Conservation (phyloP, 331 rosid species). For the Ulmus americana region DNA sequence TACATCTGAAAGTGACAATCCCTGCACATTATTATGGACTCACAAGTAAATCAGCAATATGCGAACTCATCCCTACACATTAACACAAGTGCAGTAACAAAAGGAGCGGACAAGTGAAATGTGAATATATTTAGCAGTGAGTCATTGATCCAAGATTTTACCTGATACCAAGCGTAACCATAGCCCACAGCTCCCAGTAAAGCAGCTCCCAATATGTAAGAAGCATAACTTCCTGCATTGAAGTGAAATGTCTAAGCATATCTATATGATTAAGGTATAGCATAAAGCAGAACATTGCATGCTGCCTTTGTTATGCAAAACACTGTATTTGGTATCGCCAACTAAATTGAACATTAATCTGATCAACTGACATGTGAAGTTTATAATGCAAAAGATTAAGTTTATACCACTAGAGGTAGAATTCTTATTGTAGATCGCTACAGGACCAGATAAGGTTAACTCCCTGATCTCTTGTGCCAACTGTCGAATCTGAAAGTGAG, state of each 20-base stretch:
- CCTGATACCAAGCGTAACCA: constrained; percentile 83
- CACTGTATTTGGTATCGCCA: background rate
- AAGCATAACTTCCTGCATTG: constrained; percentile 50
- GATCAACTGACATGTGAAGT: too few relatives aligned
- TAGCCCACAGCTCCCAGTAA: constrained; percentile 80
- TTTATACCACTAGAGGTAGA: constrained; percentile 50
- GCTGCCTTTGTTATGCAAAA: background rate
- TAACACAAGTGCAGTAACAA: constrained; percentile 9
- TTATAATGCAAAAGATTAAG: background rate
- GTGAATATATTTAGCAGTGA: background rate
- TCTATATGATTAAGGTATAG: background rate
- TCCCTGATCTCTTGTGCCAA: constrained; percentile 71
- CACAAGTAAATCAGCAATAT: constrained; percentile 14
- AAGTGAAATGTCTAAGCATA: constrained; percentile 25
- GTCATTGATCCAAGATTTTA: constrained; percentile 12
- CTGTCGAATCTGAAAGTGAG: constrained; percentile 55
- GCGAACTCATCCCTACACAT: background rate
- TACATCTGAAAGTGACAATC: constrained; percentile 65
- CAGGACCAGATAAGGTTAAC: constrained; percentile 57
- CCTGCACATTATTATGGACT: constrained; percentile 33
- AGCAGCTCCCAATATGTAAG: constrained; percentile 68
- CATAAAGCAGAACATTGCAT: background rate
- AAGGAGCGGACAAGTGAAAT: background rate
- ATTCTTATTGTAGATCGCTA: constrained; percentile 49
- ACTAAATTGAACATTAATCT: too few relatives aligned